Evolutionary conservation across 2,329 filamentous ascomycete species (phyloP).

Genomic region (Alternaria hordeiaustralica): DNA sequence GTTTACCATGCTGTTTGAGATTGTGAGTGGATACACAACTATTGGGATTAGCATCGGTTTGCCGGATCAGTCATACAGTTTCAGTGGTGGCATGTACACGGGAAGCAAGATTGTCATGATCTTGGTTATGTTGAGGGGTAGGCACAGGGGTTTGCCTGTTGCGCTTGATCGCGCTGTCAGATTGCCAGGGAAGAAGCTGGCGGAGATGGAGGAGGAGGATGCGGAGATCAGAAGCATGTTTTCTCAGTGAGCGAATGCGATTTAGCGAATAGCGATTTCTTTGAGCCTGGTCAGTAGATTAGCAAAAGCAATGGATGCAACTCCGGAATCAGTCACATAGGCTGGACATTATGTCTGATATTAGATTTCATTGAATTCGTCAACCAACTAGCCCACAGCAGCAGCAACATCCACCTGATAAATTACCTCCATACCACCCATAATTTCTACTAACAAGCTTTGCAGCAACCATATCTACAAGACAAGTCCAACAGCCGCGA

Average conservation of each 20-base stretch:
- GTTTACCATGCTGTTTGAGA: conserved; percentile 29
- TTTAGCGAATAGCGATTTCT: background rate
- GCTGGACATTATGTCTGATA: background rate
- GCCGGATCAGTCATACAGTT: conserved; percentile 28
- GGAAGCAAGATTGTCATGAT: conserved; percentile 31
- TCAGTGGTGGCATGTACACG: conserved; percentile 29
- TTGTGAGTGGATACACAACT: conserved; percentile 30
- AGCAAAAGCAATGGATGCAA: background rate
- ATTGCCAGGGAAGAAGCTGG: conserved; percentile 26
- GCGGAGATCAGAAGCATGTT: conserved; percentile 26
- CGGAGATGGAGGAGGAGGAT: conserved; percentile 29
- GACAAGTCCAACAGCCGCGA: background rate
- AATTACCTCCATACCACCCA: background rate
- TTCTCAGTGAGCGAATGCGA: conserved; percentile 8
- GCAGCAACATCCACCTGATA: background rate
- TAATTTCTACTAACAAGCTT: background rate
- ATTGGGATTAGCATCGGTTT: conserved; percentile 30
- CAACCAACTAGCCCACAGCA: background rate
- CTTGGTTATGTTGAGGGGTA: conserved; percentile 24
- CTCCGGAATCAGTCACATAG: background rate
- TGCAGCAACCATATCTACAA: background rate
- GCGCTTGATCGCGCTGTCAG: conserved; percentile 29
- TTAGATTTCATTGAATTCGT: background rate
- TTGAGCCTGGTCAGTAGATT: background rate
- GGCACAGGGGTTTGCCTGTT: conserved; percentile 28